Conservation (phyloP, 192 early-diverging fungal genomes). For the Linnemannia exigua region DNA sequence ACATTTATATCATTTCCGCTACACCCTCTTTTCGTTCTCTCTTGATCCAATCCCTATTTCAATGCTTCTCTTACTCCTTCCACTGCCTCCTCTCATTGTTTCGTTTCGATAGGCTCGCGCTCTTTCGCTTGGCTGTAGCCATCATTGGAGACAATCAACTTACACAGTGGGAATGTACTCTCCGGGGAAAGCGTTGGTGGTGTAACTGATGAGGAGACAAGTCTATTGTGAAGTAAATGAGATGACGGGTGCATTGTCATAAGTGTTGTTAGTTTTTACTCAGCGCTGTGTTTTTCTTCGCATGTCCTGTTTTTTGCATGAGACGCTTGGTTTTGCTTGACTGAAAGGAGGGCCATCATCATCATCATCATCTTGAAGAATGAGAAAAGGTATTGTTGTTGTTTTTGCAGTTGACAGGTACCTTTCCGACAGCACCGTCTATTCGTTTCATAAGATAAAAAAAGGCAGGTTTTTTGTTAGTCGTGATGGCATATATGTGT, state of each 20-base stretch:
- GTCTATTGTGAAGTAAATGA: conserved; percentile 94
- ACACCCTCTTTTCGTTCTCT: too few relatives aligned
- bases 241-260: conserved; percentile 45
- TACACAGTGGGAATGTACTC: conserved; percentile 99
- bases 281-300: background rate
- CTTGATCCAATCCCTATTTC: too few relatives aligned
- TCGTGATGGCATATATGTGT: background rate
- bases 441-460: background rate
- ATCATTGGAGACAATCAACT: conserved; percentile 34
- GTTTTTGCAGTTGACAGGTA: background rate
- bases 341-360: background rate
- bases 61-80: too few relatives aligned
- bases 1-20: too few relatives aligned
- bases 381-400: background rate
- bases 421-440: conserved; percentile 54
- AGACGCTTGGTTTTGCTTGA: background rate
- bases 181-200: conserved; percentile 99
- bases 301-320: background rate
- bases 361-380: background rate
- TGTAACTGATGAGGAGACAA: conserved; percentile 97
- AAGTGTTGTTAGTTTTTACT: background rate
- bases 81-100: too few relatives aligned
- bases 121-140: background rate
- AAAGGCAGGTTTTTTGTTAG: background rate
- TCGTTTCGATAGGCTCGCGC: background rate